phyloP scores from a whole-genome alignment of 2,329 filamentous ascomycete species.

The Talaromyces sp. region DNA sequence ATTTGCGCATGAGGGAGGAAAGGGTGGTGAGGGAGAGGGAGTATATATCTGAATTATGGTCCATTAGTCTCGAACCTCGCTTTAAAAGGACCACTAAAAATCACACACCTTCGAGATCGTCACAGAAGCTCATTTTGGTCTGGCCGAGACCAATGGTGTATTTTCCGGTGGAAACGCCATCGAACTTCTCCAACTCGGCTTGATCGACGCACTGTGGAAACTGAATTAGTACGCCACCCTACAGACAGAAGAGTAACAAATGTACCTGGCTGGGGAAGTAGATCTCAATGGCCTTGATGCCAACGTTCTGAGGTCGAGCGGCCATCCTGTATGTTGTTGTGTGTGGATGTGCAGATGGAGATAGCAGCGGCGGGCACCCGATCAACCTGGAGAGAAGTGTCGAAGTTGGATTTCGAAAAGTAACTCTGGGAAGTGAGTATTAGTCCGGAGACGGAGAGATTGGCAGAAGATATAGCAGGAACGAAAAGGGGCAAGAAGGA shows the following conservation, averaged over 20 bases:
- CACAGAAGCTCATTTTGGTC: conserved; percentile 90
- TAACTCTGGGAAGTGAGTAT: neutral
- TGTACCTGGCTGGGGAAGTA: conserved; percentile 82
- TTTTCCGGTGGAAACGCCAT: conserved; percentile 76
- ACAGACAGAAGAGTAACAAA: conserved; percentile 18
- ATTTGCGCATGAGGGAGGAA: conserved; percentile 75
- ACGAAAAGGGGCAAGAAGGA: neutral
- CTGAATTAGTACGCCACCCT: neutral
- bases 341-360: neutral
- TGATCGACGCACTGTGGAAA: conserved; percentile 72
- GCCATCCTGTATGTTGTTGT: conserved; percentile 52
- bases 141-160: conserved; percentile 89
- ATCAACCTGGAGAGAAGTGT: neutral
- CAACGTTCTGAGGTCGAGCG: conserved; percentile 76
- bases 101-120: conserved; percentile 71
- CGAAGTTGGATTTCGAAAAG: neutral
- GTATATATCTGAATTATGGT: conserved; percentile 66
- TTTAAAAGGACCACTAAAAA: no score
- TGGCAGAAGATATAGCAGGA: neutral
- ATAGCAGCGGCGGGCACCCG: neutral
- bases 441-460: neutral
- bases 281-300: conserved; percentile 89
- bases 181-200: conserved; percentile 77
- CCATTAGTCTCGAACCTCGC: neutral
- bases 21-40: conserved; percentile 75